A percentile compares a stretch with the other conserved stretches of the same genome.
Conservation (phyloP, 1,284 basidiomycete genomes). For the Entoloma clypeatum region DNA sequence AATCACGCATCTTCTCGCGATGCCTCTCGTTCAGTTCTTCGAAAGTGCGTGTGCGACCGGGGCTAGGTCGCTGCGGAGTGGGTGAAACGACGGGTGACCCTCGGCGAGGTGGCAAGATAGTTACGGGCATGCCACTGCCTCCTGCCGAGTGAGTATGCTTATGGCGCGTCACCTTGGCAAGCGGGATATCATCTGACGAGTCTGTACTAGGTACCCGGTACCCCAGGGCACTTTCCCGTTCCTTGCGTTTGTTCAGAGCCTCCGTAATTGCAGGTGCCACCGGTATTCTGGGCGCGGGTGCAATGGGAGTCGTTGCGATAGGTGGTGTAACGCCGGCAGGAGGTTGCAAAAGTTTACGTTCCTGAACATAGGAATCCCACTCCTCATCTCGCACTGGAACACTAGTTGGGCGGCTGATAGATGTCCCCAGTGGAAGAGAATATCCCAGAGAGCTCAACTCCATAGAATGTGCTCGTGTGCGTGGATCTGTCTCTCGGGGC, state of each 20-base stretch:
- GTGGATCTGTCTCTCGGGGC: constrained; percentile 61
- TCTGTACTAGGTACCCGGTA: constrained; percentile 40
- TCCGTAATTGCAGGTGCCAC: constrained; percentile 70
- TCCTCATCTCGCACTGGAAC: constrained; percentile 64
- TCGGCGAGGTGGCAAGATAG: constrained; percentile 64
- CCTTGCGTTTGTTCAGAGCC: constrained; percentile 63
- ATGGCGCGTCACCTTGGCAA: constrained; percentile 38
- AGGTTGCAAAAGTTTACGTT: constrained; percentile 75
- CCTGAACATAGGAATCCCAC: constrained; percentile 77
- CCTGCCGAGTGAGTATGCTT: constrained; percentile 32
- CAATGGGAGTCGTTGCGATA: constrained; percentile 56
- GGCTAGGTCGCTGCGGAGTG: constrained; percentile 42
- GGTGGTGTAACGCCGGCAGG: constrained; percentile 74
- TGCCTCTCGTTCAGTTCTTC: constrained; percentile 81
- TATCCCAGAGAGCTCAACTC: constrained; percentile 50
- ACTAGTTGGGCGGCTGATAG: constrained; percentile 66
- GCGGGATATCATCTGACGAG: constrained; percentile 53
- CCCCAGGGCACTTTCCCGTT: constrained; percentile 55
- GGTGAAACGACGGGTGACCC: constrained; percentile 40
- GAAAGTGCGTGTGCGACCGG: constrained; percentile 60
- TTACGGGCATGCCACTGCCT: constrained; percentile 42
- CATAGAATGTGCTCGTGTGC: constrained; percentile 65
- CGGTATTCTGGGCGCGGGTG: constrained; percentile 41
- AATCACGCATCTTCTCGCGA: constrained; percentile 68
- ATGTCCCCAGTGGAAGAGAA: constrained; percentile 40